phyloP scores from a whole-genome alignment of 805 yeast genomes.

The Zygosaccharomyces pseudorouxii region DNA sequence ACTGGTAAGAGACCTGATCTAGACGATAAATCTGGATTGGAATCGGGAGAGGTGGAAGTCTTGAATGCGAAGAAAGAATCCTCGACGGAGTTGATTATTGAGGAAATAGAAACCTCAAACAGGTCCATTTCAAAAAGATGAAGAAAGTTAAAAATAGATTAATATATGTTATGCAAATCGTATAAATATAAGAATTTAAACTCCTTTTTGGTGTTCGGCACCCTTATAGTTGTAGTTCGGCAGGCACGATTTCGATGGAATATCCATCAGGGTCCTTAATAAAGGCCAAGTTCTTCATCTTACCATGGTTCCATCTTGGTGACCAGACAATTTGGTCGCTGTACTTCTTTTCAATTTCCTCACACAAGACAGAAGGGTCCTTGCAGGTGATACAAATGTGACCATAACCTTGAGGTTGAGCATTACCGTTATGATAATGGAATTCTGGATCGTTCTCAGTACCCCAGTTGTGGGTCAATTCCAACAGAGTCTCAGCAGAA shows the following conservation, averaged over 20 bases:
- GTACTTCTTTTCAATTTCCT: constrained; percentile 42
- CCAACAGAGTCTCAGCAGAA: constrained; percentile 65
- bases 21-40: constrained; percentile 12
- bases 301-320: constrained; percentile 51
- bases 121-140: background rate
- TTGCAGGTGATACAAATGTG: constrained; percentile 73
- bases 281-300: constrained; percentile 60
- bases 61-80: background rate
- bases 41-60: constrained; percentile 1
- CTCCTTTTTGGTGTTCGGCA: background rate
- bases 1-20: constrained; percentile 46
- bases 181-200: background rate
- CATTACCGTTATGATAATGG: constrained; percentile 80
- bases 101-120: background rate
- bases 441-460: constrained; percentile 76
- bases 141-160: background rate
- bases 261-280: constrained; percentile 89
- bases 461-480: constrained; percentile 94
- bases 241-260: constrained; percentile 65
- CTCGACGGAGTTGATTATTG: background rate
- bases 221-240: constrained; percentile 20
- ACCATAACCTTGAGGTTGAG: constrained; percentile 75
- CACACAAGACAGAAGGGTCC: constrained; percentile 47
- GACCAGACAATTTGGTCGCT: constrained; percentile 58
- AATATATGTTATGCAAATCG: background rate